Evolutionary conservation across 495 filamentous ascomycete genomes (phyloP).

Genomic region (Filosporella fistucella): DNA sequence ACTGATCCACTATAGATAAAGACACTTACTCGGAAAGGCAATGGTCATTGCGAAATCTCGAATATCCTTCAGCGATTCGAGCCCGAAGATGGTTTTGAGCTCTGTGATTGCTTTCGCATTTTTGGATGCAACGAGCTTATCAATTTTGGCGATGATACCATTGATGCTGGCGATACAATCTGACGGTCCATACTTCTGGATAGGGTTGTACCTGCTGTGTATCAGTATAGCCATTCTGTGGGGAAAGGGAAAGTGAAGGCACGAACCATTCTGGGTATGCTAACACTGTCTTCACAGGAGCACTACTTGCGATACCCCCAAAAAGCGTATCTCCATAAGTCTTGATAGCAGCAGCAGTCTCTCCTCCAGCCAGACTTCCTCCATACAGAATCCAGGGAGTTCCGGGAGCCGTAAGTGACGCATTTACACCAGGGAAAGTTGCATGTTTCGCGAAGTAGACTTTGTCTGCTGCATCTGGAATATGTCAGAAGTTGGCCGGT

Average conservation of each 20-base stretch:
- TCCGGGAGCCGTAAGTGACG: constrained; percentile 29
- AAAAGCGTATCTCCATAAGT: constrained; percentile 36
- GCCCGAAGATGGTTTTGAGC: constrained; percentile 39
- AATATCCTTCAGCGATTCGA: constrained; percentile 32
- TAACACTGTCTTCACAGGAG: constrained; percentile 30
- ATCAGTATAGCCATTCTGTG: neutral
- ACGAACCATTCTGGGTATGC: constrained; percentile 34
- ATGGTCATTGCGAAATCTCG: constrained; percentile 42
- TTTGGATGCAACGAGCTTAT: constrained; percentile 30
- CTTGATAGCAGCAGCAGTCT: constrained; percentile 38
- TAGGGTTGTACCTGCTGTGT: constrained; percentile 27
- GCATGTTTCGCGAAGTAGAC: constrained; percentile 41
- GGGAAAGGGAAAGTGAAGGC: neutral
- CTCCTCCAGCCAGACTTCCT: constrained; percentile 36
- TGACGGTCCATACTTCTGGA: constrained; percentile 33
- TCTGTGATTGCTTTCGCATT: constrained; percentile 30
- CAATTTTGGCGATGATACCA: constrained; percentile 39
- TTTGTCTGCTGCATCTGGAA: constrained; percentile 35
- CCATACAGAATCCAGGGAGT: constrained; percentile 43
- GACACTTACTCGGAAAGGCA: constrained; percentile 27
- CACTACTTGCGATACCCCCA: constrained; percentile 39
- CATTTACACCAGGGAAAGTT: constrained; percentile 31
- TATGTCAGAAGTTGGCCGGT: neutral
- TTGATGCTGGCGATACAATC: constrained; percentile 41
- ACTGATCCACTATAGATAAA: neutral